Evolutionary conservation across 2,329 filamentous ascomycete genomes (phyloP), one percentile per base, ranked within the genome.

Genomic region (Diaporthe sp.): DNA sequence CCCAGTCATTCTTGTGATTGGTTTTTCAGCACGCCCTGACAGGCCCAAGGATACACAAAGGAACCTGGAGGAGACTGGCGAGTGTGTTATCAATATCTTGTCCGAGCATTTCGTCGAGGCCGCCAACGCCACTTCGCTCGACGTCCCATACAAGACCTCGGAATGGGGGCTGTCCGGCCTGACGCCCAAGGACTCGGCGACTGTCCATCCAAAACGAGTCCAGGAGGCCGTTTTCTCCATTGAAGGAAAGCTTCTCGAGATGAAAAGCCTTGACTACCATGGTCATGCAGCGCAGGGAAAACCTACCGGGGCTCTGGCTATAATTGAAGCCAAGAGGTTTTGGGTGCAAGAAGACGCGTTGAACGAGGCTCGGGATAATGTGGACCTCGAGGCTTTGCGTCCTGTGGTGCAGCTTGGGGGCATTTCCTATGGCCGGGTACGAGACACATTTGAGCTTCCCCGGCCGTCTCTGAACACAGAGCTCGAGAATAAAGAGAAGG

Each of bases 61-160:
- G 75, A 93, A 93, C 77, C 82, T 93, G 51, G 74, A 86, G 2
- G 90, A 91, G 44, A 89, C 88, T 0, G 84, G 86, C 25, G 90
- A 93, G 80, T 92, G 90, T 75, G 85, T 86, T 42, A 89, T 92
- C 81, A 92, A 92, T 79, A 92, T 92, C 75, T 89, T 92, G 76
- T 89, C 86, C 3, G 90, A 92, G 82, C 88, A 92, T 78, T 92
- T 88, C 76, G 82, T 92, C 75, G 91, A 92, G 81, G 91, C 91
- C 1, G 90, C 90, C 7, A 92, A 92, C 77, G 87, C 87, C n/a
- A 88, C 88, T 8, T 86, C 87, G 1, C 88, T 92, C 76, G 91
- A 92, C 79, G 85, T 89, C 0, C 91, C 91, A 0, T 89, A 88
- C 74, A 90, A 90, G 0, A 81, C 88, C 9, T 89, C 87, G 0